Evolutionary conservation across 768 basidiomycete species (phyloP), one percentile per base, ranked within the genome.

Genomic region (Clavulina sp.): DNA sequence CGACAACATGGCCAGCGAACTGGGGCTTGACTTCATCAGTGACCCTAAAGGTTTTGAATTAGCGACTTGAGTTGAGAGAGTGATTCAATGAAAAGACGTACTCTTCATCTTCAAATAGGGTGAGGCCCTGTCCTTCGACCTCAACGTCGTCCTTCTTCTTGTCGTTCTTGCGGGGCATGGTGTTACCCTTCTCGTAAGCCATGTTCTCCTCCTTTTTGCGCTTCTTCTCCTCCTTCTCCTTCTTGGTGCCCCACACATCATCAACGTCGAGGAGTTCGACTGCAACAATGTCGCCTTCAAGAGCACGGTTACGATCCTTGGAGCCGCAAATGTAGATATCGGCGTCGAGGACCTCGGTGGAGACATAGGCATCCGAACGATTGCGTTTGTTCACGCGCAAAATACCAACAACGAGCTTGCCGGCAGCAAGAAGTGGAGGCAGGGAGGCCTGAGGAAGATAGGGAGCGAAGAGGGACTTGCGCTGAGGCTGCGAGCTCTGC

Each of bases 111-210:
- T 96, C 93, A 56, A 97, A 95, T 50, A 99, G 69, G 74, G 88
- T 84, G 59, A 96, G 67, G 4, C 93, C 93, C 66, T 99, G 95
- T 2, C 95, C 95, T 69, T 99, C 95, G 28, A 99, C 95, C 65
- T 99, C 95, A 29, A 99, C 93, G 61, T 97, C 95, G 60, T 99
- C 95, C 70, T 96, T 96, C 76, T 97, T 97, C 79, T 99, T 99
- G 70, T 97, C 93, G 61, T 91, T 87, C 68, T 87, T 91, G 59
- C 86, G 77, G 54, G 80, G 82, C 32, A 70, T 75, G 40, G 68
- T 71, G 4, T 78, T 72, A 64, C 81, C 86, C 51, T 81, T 62
- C 61, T 97, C 93, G 64, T 91, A 96, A 0, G 91, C 87, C 28
- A 89, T 81, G 63, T 92, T 95, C 69, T 97, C 95, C 69, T 97